Evolutionary conservation across 2,329 filamentous ascomycete species (phyloP).

Genomic region (Fusarium sp.): DNA sequence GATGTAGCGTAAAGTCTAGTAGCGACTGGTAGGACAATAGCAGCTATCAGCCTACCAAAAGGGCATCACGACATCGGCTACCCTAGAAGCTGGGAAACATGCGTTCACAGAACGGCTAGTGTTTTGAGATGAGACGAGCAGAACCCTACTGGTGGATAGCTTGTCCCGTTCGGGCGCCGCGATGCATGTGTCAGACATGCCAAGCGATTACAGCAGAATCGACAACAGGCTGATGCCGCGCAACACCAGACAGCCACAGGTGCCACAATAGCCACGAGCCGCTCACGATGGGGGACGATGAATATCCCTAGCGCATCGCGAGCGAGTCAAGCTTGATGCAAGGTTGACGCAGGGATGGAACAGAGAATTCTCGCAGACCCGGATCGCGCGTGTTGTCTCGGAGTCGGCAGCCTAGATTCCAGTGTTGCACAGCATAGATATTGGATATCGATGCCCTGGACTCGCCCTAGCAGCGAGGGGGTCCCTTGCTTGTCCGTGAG

Average conservation of each 20-base stretch:
- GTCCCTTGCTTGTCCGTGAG: neutral
- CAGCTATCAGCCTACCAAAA: no score
- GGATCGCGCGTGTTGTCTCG: slow-evolving; percentile 28
- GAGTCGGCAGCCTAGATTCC: slow-evolving; percentile 29
- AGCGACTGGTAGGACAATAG: no score
- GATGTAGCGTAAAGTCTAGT: no score
- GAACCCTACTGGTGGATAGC: neutral
- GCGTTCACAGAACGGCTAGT: neutral
- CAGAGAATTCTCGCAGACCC: slow-evolving; percentile 28
- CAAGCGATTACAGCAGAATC: slow-evolving; percentile 24
- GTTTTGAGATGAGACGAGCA: slow-evolving; percentile 14
- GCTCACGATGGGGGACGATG: slow-evolving; percentile 6
- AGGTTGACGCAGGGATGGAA: slow-evolving; percentile 37
- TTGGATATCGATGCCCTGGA: neutral
- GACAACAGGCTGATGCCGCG: slow-evolving; percentile 12
- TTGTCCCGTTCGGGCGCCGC: slow-evolving; percentile 9
- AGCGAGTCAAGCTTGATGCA: slow-evolving; percentile 18
- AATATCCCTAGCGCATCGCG: slow-evolving; percentile 11
- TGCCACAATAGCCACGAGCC: slow-evolving; percentile 14
- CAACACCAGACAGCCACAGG: slow-evolving; percentile 16
- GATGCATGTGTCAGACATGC: slow-evolving; percentile 23
- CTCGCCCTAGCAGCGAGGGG: neutral
- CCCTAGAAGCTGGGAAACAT: neutral
- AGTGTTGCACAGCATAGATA: neutral
- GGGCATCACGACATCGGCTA: no score